Conservation (phyloP, 2,329 filamentous ascomycete genomes). For the Claviceps monticola region DNA sequence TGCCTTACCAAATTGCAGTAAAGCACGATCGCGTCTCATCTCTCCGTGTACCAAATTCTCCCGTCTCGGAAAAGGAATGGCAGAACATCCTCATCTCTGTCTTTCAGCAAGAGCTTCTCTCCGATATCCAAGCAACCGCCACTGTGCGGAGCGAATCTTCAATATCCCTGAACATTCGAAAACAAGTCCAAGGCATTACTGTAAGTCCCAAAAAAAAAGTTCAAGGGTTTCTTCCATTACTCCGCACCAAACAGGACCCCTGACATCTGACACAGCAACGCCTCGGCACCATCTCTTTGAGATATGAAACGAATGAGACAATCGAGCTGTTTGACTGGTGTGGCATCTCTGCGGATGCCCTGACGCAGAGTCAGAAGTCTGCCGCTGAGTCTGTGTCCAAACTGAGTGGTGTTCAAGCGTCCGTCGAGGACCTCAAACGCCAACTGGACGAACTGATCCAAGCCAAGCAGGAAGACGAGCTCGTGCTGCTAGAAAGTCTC, state of each 20-base stretch:
- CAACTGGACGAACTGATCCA: slow-evolving; percentile 54
- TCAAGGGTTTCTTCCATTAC: background rate
- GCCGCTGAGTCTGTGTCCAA: slow-evolving; percentile 28
- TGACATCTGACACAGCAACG: slow-evolving; percentile 38
- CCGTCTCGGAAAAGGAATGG: slow-evolving; percentile 53
- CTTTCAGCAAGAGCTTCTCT: slow-evolving; percentile 36
- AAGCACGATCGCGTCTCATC: slow-evolving; percentile 40
- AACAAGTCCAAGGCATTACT: slow-evolving; percentile 54
- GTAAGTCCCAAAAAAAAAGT: slow-evolving; percentile 25
- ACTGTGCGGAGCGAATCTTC: slow-evolving; percentile 37
- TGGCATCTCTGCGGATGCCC: slow-evolving; percentile 37
- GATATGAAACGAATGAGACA: slow-evolving; percentile 39
- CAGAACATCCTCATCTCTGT: slow-evolving; percentile 42
- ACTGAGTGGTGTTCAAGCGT: slow-evolving; percentile 35
- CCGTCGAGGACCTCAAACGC: slow-evolving; percentile 42
- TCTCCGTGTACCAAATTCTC: slow-evolving; percentile 38
- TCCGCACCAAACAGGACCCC: background rate
- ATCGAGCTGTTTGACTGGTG: slow-evolving; percentile 61
- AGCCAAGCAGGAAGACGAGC: slow-evolving; percentile 54
- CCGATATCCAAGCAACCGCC: slow-evolving; percentile 46
- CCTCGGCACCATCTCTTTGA: slow-evolving; percentile 50
- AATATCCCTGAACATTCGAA: slow-evolving; percentile 49
- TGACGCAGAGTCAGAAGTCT: slow-evolving; percentile 29
- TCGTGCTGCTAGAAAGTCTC: slow-evolving; percentile 54
- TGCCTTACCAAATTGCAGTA: slow-evolving; percentile 23